Evolutionary conservation across 2,329 filamentous ascomycete species (phyloP).

Genomic region (Aspergillus aculeatinus): DNA sequence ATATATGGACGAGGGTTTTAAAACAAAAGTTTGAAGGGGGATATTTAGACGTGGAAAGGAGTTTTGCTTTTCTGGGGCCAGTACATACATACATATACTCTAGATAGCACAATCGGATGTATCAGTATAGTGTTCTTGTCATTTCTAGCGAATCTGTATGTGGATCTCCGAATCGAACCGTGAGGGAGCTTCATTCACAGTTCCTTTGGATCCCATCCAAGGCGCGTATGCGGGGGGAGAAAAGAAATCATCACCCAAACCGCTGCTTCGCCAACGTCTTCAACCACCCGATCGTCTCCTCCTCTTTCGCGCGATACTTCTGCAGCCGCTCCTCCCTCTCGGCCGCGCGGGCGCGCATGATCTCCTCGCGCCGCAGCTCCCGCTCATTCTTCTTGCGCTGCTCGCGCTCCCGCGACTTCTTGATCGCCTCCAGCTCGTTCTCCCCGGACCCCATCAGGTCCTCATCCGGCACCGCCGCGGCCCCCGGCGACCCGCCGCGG

Average conservation of each 20-base stretch:
- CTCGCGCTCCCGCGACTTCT: constrained; percentile 62
- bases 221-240: neutral
- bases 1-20: neutral
- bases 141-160: neutral
- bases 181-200: too few species aligned
- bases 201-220: neutral
- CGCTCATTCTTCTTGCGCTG: constrained; percentile 78
- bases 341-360: constrained; percentile 68
- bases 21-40: neutral
- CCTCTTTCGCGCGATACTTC: constrained; percentile 73
- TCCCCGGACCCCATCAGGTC: constrained; percentile 71
- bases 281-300: constrained; percentile 79
- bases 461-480: constrained; percentile 65
- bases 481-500: constrained; percentile 58
- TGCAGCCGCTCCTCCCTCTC: constrained; percentile 77
- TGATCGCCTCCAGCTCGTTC: constrained; percentile 62
- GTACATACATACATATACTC: too few species aligned
- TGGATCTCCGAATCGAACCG: neutral
- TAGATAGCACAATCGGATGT: too few species aligned
- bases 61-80: too few species aligned
- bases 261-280: constrained; percentile 74
- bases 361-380: constrained; percentile 78
- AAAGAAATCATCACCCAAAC: constrained; percentile 57
- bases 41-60: neutral
- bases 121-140: too few species aligned